phyloP scores from a whole-genome alignment of 495 filamentous ascomycete species.

The Coniosporium apollinis region DNA sequence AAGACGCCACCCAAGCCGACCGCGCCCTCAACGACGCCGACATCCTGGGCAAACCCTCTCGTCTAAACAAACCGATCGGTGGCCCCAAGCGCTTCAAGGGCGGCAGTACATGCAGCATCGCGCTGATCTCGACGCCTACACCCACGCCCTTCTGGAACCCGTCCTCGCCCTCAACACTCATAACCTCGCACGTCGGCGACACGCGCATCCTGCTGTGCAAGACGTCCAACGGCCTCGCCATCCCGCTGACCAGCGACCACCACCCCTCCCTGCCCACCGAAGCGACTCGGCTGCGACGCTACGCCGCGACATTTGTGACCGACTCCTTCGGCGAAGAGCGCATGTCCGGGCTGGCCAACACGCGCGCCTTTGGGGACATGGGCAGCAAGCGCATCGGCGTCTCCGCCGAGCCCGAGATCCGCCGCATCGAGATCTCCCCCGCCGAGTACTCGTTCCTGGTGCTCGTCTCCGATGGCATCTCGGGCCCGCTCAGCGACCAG shows the following conservation, averaged over 20 bases:
- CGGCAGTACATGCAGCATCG: constrained; percentile 77
- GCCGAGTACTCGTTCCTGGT: constrained; percentile 81
- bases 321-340: constrained; percentile 97
- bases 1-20: constrained; percentile 51
- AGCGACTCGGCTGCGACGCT: constrained; percentile 66
- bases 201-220: constrained; percentile 78
- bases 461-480: constrained; percentile 75
- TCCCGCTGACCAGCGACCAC: constrained; percentile 73
- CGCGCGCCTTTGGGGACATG: constrained; percentile 83
- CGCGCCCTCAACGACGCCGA: constrained; percentile 65
- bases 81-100: constrained; percentile 68
- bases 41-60: constrained; percentile 20
- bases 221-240: constrained; percentile 56
- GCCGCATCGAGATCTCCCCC: constrained; percentile 51
- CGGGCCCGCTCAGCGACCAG: constrained; percentile 66
- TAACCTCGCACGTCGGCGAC: constrained; percentile 87
- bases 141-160: constrained; percentile 93
- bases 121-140: constrained; percentile 78
- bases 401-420: constrained; percentile 78
- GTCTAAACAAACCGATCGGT: constrained; percentile 32
- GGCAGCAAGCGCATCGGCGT: constrained; percentile 82
- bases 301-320: constrained; percentile 70
- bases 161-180: constrained; percentile 56
- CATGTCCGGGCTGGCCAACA: constrained; percentile 85
- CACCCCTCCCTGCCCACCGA: constrained; percentile 78